Base-by-base conservation (phyloP, 1,139 yeast species). In the Yamadazyma membranifaciens region DNA sequence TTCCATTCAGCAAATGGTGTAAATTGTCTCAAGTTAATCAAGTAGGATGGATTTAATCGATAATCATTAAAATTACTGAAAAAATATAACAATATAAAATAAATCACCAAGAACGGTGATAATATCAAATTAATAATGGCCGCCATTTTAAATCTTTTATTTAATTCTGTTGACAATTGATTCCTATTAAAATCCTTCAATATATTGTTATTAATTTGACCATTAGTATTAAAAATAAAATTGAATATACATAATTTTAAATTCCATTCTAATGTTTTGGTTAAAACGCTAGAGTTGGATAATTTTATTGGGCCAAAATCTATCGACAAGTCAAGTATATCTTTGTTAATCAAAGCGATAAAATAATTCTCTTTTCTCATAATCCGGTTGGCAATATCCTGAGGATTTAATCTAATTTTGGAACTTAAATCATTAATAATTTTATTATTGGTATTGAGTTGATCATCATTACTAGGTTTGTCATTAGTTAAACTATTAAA, bases 1-100 rank as follows among this genome's bases (percentile, higher is more conserved):
- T 84, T 87, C 98, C 98, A 92, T 56, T 87, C 92, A 0, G 98
- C 97, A 60, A 80, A 78, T 0, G 97, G 97, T 0, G 98, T 88
- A 56, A 88, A 92, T 54, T 88, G 95, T 37, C 98, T 71, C 36
- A 70, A 57, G 2, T 91, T 83, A 9, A 95, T 83, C 41, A 92
- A 72, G 10, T 91, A 73, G 2, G 92, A 81, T 0, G 98, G 98
- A 45, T 92, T 87, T 31, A 87, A 80, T 58, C 87, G 86, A 59
- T 87, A 89, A 63, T 92, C 98, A 56, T 91, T 89, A 63, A 94
- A 92, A 60, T 92, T 89, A 40, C 89, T 76, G 73, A 92, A 84
- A 55, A 94, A 91, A 61, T 88, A 87, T 40, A 88, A 73, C 39
- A 92, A 65, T 10, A 89, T 75, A 62, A 91, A 86, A 60, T 92